phyloP scores from a whole-genome alignment of 176 grass and related monocot species.

The Oryza brachyantha region DNA sequence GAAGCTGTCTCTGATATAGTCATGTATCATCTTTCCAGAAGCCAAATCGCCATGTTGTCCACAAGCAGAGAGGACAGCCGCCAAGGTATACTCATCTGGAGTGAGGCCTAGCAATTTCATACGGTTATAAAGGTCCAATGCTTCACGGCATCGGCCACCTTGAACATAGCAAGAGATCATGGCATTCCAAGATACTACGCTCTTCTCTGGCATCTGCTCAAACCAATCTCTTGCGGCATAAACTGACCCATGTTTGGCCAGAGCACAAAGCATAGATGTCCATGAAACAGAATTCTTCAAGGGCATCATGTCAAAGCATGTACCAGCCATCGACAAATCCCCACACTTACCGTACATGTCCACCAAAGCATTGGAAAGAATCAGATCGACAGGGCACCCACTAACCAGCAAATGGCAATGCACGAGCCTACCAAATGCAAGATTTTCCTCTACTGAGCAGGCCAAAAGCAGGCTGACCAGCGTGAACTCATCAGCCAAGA shows the following conservation, averaged over 20 bases:
- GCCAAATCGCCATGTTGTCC: conserved; percentile 33
- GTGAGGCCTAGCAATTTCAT: conserved; percentile 32
- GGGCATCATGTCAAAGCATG: conserved; percentile 48
- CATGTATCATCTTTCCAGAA: conserved; percentile 37
- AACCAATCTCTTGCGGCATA: conserved; percentile 45
- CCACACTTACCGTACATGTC: conserved; percentile 52
- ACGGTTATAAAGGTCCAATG: conserved; percentile 35
- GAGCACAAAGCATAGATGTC: conserved; percentile 47
- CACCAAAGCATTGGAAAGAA: conserved; percentile 41
- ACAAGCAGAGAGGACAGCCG: conserved; percentile 34
- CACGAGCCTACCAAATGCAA: conserved; percentile 34
- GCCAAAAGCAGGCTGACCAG: conserved; percentile 28
- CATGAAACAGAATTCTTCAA: conserved; percentile 34
- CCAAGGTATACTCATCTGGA: conserved; percentile 49
- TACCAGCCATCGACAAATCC: conserved; percentile 23
- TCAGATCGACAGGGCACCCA: conserved; percentile 26
- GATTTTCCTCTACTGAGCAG: conserved; percentile 24
- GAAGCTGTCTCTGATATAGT: background rate
- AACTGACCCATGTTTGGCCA: conserved; percentile 23
- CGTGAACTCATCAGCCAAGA: conserved; percentile 27
- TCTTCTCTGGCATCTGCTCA: conserved; percentile 39
- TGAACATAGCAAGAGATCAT: conserved; percentile 57
- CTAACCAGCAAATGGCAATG: conserved; percentile 32
- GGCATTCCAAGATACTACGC: conserved; percentile 46
- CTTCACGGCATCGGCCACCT: conserved; percentile 15